Evolutionary conservation across 176 grass and related monocot genomes (phyloP), one percentile per base, ranked within the genome.

Genomic region (Rhynchospora breviuscula): DNA sequence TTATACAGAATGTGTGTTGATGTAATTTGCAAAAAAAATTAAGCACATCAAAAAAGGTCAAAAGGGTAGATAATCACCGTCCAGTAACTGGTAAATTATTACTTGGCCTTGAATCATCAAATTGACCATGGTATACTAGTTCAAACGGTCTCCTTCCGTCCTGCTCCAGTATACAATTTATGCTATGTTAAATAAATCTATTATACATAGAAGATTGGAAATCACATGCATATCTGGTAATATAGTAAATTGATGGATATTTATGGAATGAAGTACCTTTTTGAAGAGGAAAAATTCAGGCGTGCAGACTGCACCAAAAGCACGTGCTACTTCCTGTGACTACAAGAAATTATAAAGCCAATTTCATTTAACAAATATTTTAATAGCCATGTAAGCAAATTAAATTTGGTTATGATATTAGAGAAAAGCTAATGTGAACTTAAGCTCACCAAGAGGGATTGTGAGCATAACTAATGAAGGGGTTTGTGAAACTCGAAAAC

Each of bases 231-330:
- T 43, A 57, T 87, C 46, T 5, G 13, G 22, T 35, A 72, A 82
- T 54, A 60, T 74, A 17, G 10, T 76, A 72, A 33, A 63, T 74
- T 35, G 29, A 25, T 15, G 14, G 14, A 13, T 44, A 59, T 31
- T 6, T 7, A 13, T 74, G 1, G 8, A 40, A 48, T 12, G 7
- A 84, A 60, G 84, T 77, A 94, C 92, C 44, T 98, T 98, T 82
- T 94, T 98, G 79, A 93, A 98, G 79, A 98, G 90, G 84, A 84
- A 94, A 84, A 97, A 98, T 77, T 94, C 92, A 52, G 95, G 95
- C 6, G 95, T 98, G 84, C 95, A 98, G 63, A 90, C 87, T 52
- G 95, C 95, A 87, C 87, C 82, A 89, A 94, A 98, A 86, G 84
- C 90, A 26, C 87, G 91, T 10, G 95, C 95, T 84, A 91, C 95